Evolutionary conservation across 257 asterid genomes (phyloP).

Genomic region (Solanum peruvianum): DNA sequence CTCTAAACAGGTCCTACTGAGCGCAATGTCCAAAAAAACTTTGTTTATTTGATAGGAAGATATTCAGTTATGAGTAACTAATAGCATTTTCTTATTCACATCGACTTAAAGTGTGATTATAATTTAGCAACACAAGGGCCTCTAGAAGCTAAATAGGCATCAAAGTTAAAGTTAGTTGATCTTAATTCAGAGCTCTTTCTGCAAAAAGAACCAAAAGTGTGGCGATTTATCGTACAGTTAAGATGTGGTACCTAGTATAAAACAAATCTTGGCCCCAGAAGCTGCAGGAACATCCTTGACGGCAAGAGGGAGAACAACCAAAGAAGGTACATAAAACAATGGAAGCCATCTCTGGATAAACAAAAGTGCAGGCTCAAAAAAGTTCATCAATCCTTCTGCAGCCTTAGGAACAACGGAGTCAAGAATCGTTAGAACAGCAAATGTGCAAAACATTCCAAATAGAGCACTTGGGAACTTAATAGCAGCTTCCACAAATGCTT

Average conservation of each 20-base stretch:
- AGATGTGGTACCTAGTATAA: conserved; percentile 46
- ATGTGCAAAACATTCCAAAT: conserved; percentile 91
- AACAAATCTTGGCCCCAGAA: conserved; percentile 68
- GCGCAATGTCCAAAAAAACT: not conserved
- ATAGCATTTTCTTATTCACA: not conserved
- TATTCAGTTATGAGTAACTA: not conserved
- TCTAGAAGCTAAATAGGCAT: not conserved
- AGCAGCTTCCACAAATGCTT: conserved; percentile 76
- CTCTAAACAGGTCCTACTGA: not conserved
- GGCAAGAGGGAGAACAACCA: conserved; percentile 89
- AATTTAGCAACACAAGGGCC: not conserved
- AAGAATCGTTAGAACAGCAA: conserved; percentile 60
- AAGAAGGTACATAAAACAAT: conserved; percentile 84
- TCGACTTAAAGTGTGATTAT: not conserved
- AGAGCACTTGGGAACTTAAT: conserved; percentile 93
- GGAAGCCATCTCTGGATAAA: conserved; percentile 99
- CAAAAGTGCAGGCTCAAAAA: conserved; percentile 91
- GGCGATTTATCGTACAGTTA: not conserved
- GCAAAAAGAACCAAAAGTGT: not conserved
- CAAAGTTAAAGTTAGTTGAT: not conserved
- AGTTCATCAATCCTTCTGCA: conserved; percentile 61
- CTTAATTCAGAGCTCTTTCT: not conserved
- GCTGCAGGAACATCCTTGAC: conserved; percentile 88
- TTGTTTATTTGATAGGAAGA: not conserved
- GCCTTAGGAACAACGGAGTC: conserved; percentile 70